A percentile compares a stretch with the other conserved stretches of the same genome.
Conservation (phyloP, 2,329 filamentous ascomycete genomes). For the Xylaria sp. region DNA sequence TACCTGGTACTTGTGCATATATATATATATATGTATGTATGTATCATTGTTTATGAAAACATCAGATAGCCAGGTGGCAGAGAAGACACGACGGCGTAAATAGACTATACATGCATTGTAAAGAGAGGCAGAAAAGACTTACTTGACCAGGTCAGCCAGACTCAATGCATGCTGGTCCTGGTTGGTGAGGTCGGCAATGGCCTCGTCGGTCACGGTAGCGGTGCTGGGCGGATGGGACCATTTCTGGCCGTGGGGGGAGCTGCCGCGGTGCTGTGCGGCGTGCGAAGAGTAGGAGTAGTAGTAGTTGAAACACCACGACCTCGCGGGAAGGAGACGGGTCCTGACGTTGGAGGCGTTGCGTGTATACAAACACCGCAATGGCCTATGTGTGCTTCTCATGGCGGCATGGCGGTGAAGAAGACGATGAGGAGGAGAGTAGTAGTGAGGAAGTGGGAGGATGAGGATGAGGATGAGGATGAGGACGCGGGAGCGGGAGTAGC, state of each 20-base stretch:
- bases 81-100: constrained; percentile 8
- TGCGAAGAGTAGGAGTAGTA: constrained; percentile 35
- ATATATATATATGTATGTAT: constrained; percentile 1
- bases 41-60: constrained; percentile 11
- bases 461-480: background rate
- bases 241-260: constrained; percentile 27
- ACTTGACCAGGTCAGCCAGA: constrained; percentile 87
- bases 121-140: constrained; percentile 34
- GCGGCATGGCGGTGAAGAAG: constrained; percentile 44
- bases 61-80: background rate
- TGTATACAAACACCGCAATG: constrained; percentile 42
- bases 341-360: constrained; percentile 29
- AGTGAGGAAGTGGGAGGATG: background rate
- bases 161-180: constrained; percentile 80
- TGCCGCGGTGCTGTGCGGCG: constrained; percentile 23
- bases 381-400: constrained; percentile 47
- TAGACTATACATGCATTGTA: background rate
- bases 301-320: too few species aligned
- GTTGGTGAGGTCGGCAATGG: constrained; percentile 77
- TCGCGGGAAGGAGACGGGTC: constrained; percentile 13
- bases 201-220: constrained; percentile 66
- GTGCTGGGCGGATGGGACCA: constrained; percentile 49
- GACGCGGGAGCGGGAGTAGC: too few species aligned
- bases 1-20: background rate
- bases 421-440: constrained; percentile 2